Evolutionary conservation across 2,329 filamentous ascomycete species (phyloP).

Genomic region (Karstenula rhodostoma): DNA sequence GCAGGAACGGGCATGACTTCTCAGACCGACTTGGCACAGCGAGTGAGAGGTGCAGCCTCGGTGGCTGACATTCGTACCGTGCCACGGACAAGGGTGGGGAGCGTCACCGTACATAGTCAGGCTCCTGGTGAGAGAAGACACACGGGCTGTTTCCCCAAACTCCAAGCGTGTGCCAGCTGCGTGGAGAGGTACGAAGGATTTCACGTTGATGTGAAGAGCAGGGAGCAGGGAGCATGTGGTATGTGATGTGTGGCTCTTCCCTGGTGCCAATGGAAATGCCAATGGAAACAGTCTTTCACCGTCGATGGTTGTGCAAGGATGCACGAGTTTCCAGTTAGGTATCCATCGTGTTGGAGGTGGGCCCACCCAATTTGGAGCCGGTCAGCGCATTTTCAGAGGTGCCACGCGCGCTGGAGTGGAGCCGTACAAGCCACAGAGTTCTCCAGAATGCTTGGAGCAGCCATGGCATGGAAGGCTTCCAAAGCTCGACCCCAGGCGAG

Average conservation of each 20-base stretch:
- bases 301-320: constrained; percentile 9
- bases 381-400: constrained; percentile 1
- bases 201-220: not conserved
- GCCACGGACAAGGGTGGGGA: not conserved
- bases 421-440: not conserved
- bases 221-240: not conserved
- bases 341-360: constrained; percentile 5
- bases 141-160: constrained; percentile 6
- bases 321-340: not conserved
- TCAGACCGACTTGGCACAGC: not conserved
- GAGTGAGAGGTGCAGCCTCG: constrained; percentile 3
- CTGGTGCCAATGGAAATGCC: not conserved
- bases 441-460: not conserved
- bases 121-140: not conserved
- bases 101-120: not conserved
- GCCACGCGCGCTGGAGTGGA: not conserved
- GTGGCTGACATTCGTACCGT: not conserved
- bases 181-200: not conserved
- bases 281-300: not conserved
- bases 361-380: constrained; percentile 4
- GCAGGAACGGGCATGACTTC: not conserved
- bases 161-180: not conserved
- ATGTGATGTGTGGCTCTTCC: not conserved
- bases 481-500: not conserved
- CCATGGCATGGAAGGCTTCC: not conserved